Conservation (phyloP, 345 rosid species). For the Syzygium oleosum region DNA sequence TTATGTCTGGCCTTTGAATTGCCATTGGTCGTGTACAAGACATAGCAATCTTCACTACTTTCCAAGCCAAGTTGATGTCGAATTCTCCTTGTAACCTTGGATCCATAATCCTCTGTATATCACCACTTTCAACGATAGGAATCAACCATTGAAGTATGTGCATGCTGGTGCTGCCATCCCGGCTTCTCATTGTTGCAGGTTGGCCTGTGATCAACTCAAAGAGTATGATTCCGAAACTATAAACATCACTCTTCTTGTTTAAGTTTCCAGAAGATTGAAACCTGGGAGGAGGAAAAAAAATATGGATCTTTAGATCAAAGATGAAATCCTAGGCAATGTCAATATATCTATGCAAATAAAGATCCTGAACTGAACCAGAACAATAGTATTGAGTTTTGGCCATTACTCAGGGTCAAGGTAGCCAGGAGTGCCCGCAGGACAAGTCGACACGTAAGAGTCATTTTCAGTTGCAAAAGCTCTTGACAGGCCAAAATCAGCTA, state of each 20-base stretch:
- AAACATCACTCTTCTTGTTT: neutral
- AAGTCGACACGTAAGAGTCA: neutral
- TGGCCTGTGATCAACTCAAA: neutral
- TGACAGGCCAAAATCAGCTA: slow-evolving; percentile 26
- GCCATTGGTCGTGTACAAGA: neutral
- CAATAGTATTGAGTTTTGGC: neutral
- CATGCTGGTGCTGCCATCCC: neutral
- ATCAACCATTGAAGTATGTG: neutral
- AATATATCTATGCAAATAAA: neutral
- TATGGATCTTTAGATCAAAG: neutral
- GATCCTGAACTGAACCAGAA: neutral
- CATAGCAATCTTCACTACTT: slow-evolving; percentile 12
- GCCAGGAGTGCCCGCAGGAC: neutral
- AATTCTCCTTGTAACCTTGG: slow-evolving; percentile 4
- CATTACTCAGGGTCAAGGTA: neutral
- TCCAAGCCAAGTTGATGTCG: slow-evolving; percentile 7
- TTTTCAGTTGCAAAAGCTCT: neutral
- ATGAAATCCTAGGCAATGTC: neutral
- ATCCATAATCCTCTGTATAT: slow-evolving; percentile 14
- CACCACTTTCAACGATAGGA: slow-evolving; percentile 8
- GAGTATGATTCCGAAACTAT: neutral
- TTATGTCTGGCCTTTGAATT: slow-evolving; percentile 10
- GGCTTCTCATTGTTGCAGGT: accelerated
- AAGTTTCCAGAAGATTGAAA: neutral
- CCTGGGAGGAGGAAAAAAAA: accelerated